phyloP scores from a whole-genome alignment of 495 filamentous ascomycete genomes.

The Hypoxylon subgilvum region DNA sequence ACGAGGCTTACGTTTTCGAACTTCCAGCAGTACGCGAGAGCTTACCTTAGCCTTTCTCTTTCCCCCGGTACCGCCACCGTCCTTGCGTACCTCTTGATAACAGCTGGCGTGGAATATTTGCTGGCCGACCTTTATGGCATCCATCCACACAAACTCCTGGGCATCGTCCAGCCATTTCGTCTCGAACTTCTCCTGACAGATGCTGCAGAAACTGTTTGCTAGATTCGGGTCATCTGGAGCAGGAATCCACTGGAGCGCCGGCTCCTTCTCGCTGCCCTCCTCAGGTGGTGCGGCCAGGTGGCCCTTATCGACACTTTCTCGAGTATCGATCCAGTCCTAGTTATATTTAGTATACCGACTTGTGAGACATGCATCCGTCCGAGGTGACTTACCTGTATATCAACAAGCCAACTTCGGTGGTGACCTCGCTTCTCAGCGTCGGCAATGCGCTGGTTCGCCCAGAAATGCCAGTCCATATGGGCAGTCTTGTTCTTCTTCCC shows the following conservation, averaged over 20 bases:
- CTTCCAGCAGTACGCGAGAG: constrained; percentile 2
- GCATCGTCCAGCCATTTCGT: constrained; percentile 86
- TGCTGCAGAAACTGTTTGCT: constrained; percentile 77
- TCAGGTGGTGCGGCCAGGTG: constrained; percentile 46
- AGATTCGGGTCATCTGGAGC: constrained; percentile 78
- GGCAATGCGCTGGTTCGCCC: constrained; percentile 84
- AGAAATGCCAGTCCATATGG: constrained; percentile 98
- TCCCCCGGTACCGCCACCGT: constrained; percentile 55
- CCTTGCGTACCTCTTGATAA: constrained; percentile 80
- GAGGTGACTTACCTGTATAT: constrained; percentile 75
- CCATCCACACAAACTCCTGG: constrained; percentile 97
- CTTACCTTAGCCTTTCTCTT: constrained; percentile 80
- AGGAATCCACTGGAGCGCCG: constrained; percentile 76
- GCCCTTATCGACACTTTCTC: constrained; percentile 73
- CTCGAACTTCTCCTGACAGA: constrained; percentile 94
- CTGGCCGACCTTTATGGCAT: constrained; percentile 77
- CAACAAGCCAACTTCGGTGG: constrained; percentile 90
- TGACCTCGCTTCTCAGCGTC: constrained; percentile 82
- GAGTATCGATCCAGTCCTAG: constrained; percentile 85
- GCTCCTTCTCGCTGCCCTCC: no score
- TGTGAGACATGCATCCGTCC: background rate
- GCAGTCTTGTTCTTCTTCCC: constrained; percentile 85
- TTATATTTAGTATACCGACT: constrained; percentile 28
- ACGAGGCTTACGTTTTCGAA: background rate
- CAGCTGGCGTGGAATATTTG: constrained; percentile 90